A percentile compares a stretch with the other conserved stretches of the same genome.
Evolutionary conservation across 352 stramenopile species (phyloP).

Genomic region (Globisporangium alternatum): DNA sequence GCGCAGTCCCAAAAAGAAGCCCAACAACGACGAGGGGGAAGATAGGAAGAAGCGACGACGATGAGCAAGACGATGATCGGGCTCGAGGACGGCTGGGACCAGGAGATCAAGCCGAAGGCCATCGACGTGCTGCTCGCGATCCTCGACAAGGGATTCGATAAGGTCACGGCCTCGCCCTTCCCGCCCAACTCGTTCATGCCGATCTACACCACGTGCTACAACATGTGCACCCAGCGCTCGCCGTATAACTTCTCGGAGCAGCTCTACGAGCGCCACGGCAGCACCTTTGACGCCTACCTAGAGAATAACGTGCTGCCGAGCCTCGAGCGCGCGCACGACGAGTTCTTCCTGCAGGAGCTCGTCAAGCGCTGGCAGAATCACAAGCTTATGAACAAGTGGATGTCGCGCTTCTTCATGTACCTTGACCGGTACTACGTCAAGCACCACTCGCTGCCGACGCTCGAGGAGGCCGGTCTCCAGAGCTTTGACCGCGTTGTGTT

Average conservation of each 20-base stretch:
- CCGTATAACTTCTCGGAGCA: constrained; percentile 99
- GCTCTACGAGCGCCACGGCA: constrained; percentile 96
- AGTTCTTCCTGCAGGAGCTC: constrained; percentile 97
- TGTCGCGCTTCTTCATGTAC: constrained; percentile 99
- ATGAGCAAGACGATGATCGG: constrained; percentile 87
- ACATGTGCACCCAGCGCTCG: constrained; percentile 99
- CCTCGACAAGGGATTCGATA: constrained; percentile 84
- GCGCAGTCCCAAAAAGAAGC: constrained; percentile 3
- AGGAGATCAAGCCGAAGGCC: constrained; percentile 87
- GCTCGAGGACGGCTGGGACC: constrained; percentile 84
- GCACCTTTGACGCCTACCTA: constrained; percentile 88
- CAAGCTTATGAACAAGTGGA: constrained; percentile 99
- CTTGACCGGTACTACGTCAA: constrained; percentile 98
- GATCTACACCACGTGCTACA: constrained; percentile 95
- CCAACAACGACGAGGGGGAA: background rate
- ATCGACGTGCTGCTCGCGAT: constrained; percentile 87
- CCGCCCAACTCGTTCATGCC: constrained; percentile 85
- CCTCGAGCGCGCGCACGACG: constrained; percentile 87
- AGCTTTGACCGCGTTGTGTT: constrained; percentile 84
- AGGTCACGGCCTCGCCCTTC: constrained; percentile 78
- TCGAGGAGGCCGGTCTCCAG: constrained; percentile 90
- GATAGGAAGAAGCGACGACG: background rate
- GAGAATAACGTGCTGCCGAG: constrained; percentile 88
- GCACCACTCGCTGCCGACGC: constrained; percentile 96
- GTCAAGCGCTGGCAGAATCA: constrained; percentile 98